Conservation (phyloP, 805 yeast genomes). For the Pichia phayaonensis region DNA sequence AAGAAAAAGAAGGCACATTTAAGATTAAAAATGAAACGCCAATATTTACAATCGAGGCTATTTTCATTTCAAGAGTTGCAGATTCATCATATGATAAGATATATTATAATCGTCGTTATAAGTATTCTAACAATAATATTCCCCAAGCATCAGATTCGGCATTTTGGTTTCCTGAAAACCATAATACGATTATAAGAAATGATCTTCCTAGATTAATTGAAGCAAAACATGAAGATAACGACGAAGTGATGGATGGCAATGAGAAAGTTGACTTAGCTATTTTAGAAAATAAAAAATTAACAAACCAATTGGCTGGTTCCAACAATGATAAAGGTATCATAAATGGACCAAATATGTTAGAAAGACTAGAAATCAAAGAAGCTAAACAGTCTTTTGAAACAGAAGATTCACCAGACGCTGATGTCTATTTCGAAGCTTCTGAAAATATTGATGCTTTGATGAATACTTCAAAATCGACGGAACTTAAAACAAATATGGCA, state of each 20-base stretch:
- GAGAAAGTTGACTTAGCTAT: too few relatives aligned
- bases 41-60: not conserved
- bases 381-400: not conserved
- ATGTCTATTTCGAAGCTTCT: not conserved
- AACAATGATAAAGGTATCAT: too few relatives aligned
- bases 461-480: not conserved
- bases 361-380: not conserved
- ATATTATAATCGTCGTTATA: conserved; percentile 1
- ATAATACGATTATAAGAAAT: not conserved
- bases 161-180: conserved; percentile 7
- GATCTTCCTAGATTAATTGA: not conserved
- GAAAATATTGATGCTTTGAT: not conserved
- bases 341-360: not conserved
- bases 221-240: not conserved
- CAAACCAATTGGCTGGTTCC: not conserved
- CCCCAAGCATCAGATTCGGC: not conserved
- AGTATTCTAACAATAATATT: not conserved
- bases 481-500: not conserved
- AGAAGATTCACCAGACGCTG: not conserved
- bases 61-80: conserved; percentile 1
- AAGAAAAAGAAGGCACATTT: not conserved
- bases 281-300: not conserved
- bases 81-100: conserved; percentile 5
- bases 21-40: not conserved
- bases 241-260: not conserved